Conservation (phyloP, 169 alveolate genomes). For the Sarcocystis neurona region DNA sequence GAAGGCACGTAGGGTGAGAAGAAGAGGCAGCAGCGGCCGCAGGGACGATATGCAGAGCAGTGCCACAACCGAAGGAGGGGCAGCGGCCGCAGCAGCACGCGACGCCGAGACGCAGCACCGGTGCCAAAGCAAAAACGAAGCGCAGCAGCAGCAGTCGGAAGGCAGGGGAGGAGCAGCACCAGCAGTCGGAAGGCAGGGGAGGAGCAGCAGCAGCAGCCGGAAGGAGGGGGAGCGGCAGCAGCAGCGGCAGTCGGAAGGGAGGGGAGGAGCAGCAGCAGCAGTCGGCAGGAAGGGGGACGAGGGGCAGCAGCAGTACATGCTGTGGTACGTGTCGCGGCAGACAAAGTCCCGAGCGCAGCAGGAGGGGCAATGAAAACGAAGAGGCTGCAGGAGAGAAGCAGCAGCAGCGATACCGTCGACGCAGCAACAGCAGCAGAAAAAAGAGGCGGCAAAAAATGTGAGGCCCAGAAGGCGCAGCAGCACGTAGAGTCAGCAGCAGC, state of each 20-base stretch:
- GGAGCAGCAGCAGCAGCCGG: no score
- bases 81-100: no score
- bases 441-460: background rate
- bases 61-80: no score
- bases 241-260: background rate
- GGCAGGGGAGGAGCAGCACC: no score
- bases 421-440: background rate
- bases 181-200: no score
- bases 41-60: background rate
- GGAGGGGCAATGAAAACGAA: background rate
- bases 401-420: background rate
- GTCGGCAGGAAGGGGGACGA: background rate
- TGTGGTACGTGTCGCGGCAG: background rate
- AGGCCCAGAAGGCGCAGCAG: no score
- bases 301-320: no score
- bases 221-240: background rate
- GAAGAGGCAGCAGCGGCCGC: background rate
- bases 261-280: background rate
- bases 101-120: no score
- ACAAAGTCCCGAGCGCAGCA: background rate
- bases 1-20: background rate
- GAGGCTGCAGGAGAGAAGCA: background rate
- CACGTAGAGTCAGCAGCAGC: no score
- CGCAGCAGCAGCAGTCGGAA: no score
- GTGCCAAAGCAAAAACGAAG: no score